Conservation (phyloP, 495 filamentous ascomycete genomes). For the Podospora fimiseda region DNA sequence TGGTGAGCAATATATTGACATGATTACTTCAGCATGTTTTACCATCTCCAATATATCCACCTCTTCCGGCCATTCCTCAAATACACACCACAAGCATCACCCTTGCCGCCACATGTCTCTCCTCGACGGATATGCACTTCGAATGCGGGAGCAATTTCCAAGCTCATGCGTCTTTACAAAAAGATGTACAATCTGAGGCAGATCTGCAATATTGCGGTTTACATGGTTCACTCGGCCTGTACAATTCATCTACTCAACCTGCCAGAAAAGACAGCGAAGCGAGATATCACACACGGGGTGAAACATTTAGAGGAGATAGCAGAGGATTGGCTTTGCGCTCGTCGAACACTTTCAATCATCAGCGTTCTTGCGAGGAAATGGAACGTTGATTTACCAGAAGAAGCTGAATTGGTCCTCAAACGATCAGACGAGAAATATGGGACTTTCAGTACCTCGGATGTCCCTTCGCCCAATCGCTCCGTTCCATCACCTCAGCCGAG, state of each 20-base stretch:
- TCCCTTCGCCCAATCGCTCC: conserved; percentile 40
- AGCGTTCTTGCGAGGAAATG: conserved; percentile 81
- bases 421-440: conserved; percentile 54
- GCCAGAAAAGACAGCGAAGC: conserved; percentile 77
- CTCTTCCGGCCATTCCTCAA: conserved; percentile 95
- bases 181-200: conserved; percentile 83
- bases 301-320: conserved; percentile 93
- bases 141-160: conserved; percentile 82
- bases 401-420: conserved; percentile 66
- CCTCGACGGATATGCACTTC: conserved; percentile 86
- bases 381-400: conserved; percentile 79
- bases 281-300: conserved; percentile 87
- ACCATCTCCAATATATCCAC: conserved; percentile 92
- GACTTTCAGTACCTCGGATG: conserved; percentile 48
- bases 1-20: conserved; percentile 22
- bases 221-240: conserved; percentile 88
- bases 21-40: conserved; percentile 79
- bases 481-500: too few species aligned
- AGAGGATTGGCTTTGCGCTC: conserved; percentile 87
- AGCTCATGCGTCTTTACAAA: conserved; percentile 87
- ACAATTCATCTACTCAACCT: conserved; percentile 93
- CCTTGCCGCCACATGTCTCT: conserved; percentile 80
- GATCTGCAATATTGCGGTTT: conserved; percentile 92
- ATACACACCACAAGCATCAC: conserved; percentile 72
- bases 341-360: conserved; percentile 77